These are phyloP conservation scores for Erigeron canadensis DNA, from an alignment of 129 eudicot genomes.

Conservation along the genomic window DNA sequence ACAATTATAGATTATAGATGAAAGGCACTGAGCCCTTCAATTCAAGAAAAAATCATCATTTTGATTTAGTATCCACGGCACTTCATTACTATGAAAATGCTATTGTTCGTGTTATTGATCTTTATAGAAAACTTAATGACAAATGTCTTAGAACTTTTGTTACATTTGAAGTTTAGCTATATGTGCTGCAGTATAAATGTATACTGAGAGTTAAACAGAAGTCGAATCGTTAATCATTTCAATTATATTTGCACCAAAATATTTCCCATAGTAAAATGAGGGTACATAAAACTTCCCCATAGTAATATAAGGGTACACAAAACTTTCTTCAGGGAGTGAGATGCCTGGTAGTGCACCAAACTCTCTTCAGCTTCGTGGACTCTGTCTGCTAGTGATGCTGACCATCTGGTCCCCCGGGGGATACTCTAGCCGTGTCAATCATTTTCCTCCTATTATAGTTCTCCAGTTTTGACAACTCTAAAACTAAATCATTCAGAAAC, in stretches of 20 bases:
- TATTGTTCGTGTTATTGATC: not conserved
- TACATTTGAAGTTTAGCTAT: not conserved
- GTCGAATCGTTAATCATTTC: slow-evolving; percentile 2
- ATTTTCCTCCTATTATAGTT: slow-evolving; percentile 38
- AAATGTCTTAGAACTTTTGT: not conserved
- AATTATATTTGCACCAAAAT: slow-evolving; percentile 7
- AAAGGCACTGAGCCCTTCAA: not conserved
- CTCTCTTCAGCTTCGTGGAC: slow-evolving; percentile 5
- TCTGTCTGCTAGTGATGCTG: slow-evolving; percentile 51
- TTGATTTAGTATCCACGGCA: not conserved
- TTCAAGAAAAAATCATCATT: not conserved
- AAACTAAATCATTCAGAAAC: slow-evolving; percentile 42
- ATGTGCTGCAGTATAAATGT: not conserved
- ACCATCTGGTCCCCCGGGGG: slow-evolving; percentile 73
- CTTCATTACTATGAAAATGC: not conserved
- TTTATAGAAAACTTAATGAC: not conserved
- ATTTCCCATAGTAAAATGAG: slow-evolving; percentile 22
- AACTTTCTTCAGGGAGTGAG: slow-evolving; percentile 29
- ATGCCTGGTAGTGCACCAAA: slow-evolving; percentile 5
- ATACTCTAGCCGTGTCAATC: slow-evolving; percentile 40
- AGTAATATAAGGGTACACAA: slow-evolving; percentile 31
- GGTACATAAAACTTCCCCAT: slow-evolving; percentile 22
- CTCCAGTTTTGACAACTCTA: slow-evolving; percentile 37
- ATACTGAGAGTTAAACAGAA: not conserved
- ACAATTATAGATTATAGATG: slow-evolving; percentile 3